Evolutionary conservation across 495 filamentous ascomycete species (phyloP).

Genomic region (Penicillium odoratum): DNA sequence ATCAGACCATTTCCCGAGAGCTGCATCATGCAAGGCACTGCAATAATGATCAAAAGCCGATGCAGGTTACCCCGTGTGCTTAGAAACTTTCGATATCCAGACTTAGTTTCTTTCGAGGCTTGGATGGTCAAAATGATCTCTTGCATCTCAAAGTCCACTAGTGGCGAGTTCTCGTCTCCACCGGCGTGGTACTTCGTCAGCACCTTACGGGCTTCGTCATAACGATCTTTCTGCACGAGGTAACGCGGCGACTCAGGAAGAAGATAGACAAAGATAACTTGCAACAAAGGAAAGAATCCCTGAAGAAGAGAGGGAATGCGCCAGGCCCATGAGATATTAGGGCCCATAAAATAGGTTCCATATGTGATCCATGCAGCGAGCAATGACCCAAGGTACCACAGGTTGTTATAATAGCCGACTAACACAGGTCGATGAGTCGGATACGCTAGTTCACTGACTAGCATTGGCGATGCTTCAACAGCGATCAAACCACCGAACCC

Average conservation of each 20-base stretch:
- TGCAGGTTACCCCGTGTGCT: constrained; percentile 42
- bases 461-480: constrained; percentile 20
- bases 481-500: constrained; percentile 27
- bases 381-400: constrained; percentile 21
- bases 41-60: constrained; percentile 57
- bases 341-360: constrained; percentile 14
- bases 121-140: constrained; percentile 44
- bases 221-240: constrained; percentile 49
- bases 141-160: constrained; percentile 57
- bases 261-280: constrained; percentile 40
- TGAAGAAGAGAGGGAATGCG: constrained; percentile 40
- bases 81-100: neutral
- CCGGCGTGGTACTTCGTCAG: constrained; percentile 58
- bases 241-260: constrained; percentile 45
- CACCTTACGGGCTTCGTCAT: constrained; percentile 50
- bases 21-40: constrained; percentile 57
- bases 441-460: constrained; percentile 19
- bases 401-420: constrained; percentile 18
- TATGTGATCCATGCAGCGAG: constrained; percentile 22
- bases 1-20: constrained; percentile 37
- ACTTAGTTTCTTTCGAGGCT: neutral
- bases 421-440: constrained; percentile 28
- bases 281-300: constrained; percentile 35
- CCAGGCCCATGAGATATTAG: constrained; percentile 44
- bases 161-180: constrained; percentile 43